Base-by-base conservation (phyloP, 768 basidiomycete species). In the Hygrophoropsis aurantiaca region DNA sequence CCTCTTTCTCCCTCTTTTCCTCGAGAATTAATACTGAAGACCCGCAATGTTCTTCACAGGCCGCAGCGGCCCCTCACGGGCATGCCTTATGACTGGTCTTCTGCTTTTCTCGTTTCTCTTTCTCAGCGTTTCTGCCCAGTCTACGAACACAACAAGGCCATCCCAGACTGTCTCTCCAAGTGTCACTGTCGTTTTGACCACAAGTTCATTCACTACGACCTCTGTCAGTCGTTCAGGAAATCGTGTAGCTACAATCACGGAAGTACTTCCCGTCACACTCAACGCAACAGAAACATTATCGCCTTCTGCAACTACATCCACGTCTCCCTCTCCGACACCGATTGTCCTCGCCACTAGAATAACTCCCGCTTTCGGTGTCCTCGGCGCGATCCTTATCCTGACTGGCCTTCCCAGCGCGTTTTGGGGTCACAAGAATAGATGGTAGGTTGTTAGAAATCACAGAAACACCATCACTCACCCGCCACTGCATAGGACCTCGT, bases 361-460 rank as follows among this genome's bases (percentile, higher is more conserved):
- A 30, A 89, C 92, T 59, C 90, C 90, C 21, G 93, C 84, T 13
- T 97, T 94, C 66, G 93, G 84, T 42, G 89, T 94, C 24, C 77
- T 94, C 13, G 94, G 94, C 39, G 88, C 81, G 4, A 67, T 97
- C 51, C 82, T 97, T 61, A 92, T 97, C 55, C 59, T 97, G 40
- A 92, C 90, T 8, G 94, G 94, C 39, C 72, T 94, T 5, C 91
- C 92, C 8, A 88, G 90, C 43, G 88, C 90, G 3, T 91, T 92
- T 56, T 85, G 90, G 70, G 94, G 94, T 18, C 92, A 94, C 71
- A 95, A 95, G 77, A 94, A 97, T 65, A 74, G 93, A 77, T 95
- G 94, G 93, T 88, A 59, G 34, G 78, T 71, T 34, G 9, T 16
- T 38, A 43, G 35, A 42, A n/a, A 32, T 50, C 34, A 30, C 11